Conservation (phyloP, 495 filamentous ascomycete genomes). For the Articulospora tetracladia region DNA sequence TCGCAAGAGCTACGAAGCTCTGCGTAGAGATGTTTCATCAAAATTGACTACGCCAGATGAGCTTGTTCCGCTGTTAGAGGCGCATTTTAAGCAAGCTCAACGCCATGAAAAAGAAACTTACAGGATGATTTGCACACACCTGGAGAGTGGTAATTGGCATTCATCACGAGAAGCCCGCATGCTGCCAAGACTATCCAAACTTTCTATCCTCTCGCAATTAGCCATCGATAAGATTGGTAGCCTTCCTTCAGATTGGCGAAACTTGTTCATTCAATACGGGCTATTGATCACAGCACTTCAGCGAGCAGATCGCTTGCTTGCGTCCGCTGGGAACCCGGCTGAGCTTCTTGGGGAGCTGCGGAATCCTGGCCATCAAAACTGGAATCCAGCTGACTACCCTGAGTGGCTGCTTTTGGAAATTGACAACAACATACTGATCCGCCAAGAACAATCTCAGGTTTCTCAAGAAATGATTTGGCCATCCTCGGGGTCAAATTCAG, state of each 20-base stretch:
- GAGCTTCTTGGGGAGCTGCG: slow-evolving; percentile 45
- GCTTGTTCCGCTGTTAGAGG: neutral
- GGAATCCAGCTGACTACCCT: slow-evolving; percentile 44
- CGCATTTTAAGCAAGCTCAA: slow-evolving; percentile 34
- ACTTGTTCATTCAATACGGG: slow-evolving; percentile 33
- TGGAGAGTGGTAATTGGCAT: slow-evolving; percentile 1
- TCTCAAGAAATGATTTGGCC: slow-evolving; percentile 55
- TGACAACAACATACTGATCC: slow-evolving; percentile 60
- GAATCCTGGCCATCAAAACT: slow-evolving; percentile 50
- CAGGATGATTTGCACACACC: slow-evolving; percentile 5
- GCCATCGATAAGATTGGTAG: slow-evolving; percentile 20
- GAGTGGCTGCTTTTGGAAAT: slow-evolving; percentile 62
- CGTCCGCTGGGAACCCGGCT: slow-evolving; percentile 17
- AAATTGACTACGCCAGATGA: neutral
- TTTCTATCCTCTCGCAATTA: slow-evolving; percentile 35
- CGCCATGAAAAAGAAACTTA: slow-evolving; percentile 18
- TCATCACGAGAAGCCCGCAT: neutral
- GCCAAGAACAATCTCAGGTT: slow-evolving; percentile 55
- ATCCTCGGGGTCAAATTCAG: slow-evolving; percentile 37
- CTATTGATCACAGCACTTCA: slow-evolving; percentile 32
- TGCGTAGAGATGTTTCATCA: neutral
- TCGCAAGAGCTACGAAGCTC: slow-evolving; percentile 21
- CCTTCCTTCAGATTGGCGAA: slow-evolving; percentile 28
- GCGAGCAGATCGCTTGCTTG: slow-evolving; percentile 33
- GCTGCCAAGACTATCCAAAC: slow-evolving; percentile 28